phyloP scores from a whole-genome alignment of 805 yeast genomes.

The Yarrowia sp. region DNA sequence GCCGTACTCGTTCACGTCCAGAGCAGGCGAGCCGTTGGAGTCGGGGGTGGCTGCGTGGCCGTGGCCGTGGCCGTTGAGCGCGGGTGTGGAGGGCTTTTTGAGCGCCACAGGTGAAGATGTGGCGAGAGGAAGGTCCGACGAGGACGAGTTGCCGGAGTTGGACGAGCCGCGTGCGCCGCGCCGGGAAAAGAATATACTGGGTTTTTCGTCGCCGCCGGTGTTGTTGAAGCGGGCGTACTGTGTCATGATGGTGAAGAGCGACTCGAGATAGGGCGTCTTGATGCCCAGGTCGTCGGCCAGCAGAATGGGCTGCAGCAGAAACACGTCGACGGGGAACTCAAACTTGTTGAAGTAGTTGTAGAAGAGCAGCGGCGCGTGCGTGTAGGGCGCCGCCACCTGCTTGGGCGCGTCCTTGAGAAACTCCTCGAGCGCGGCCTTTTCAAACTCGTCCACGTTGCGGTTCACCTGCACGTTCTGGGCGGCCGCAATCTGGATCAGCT shows the following conservation, averaged over 20 bases:
- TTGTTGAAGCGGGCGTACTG: slow-evolving; percentile 36
- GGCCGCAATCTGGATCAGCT: slow-evolving; percentile 57
- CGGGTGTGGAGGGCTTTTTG: not conserved
- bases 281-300: slow-evolving; percentile 85
- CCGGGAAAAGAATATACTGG: slow-evolving; percentile 11
- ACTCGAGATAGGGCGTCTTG: slow-evolving; percentile 87
- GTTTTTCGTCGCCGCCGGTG: not conserved
- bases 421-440: slow-evolving; percentile 2
- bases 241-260: slow-evolving; percentile 57
- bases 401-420: slow-evolving; percentile 5
- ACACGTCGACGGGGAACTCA: slow-evolving; percentile 65
- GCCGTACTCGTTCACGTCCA: slow-evolving; percentile 5
- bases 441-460: slow-evolving; percentile 43
- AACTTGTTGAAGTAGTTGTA: slow-evolving; percentile 60
- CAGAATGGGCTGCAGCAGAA: slow-evolving; percentile 79
- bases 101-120: slow-evolving; percentile 11
- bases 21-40: slow-evolving; percentile 20
- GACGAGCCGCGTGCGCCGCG: slow-evolving; percentile 1
- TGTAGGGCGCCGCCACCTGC: not conserved
- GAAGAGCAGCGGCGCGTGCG: slow-evolving; percentile 54
- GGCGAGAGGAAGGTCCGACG: slow-evolving; percentile 13
- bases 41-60: not conserved
- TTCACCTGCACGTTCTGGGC: slow-evolving; percentile 63
- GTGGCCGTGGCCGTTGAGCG: not conserved
- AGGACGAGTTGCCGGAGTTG: not conserved